Percentiles rank a stretch among this genome's conserved stretches.
Conservation (phyloP, 768 basidiomycete genomes). For the Kwoniella dendrophila region DNA sequence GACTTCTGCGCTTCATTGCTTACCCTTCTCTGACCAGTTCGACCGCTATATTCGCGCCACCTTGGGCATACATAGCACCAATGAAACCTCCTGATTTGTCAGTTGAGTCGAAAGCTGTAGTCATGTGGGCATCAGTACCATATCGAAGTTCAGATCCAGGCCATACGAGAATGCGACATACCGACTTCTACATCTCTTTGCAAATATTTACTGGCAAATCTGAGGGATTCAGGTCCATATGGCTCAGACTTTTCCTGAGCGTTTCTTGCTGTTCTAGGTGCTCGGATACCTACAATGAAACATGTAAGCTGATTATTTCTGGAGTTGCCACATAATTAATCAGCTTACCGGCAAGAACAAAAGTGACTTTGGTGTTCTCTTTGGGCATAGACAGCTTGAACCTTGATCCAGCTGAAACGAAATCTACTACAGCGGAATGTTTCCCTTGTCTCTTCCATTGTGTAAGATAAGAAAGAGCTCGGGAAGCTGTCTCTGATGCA, state of each 20-base stretch:
- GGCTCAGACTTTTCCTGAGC: constrained; percentile 84
- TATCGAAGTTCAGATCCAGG: not conserved
- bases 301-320: not conserved
- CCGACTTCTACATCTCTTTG: constrained; percentile 92
- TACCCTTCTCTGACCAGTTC: constrained; percentile 78
- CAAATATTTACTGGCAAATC: constrained; percentile 81
- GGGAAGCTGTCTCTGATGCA: constrained; percentile 78
- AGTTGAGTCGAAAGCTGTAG: constrained; percentile 69
- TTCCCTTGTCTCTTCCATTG: constrained; percentile 86
- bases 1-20: constrained; percentile 6
- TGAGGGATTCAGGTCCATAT: constrained; percentile 77
- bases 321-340: not conserved
- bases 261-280: constrained; percentile 79
- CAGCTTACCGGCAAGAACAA: constrained; percentile 77
- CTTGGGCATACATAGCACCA: constrained; percentile 72
- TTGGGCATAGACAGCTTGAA: constrained; percentile 93
- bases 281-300: constrained; percentile 71
- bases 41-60: constrained; percentile 83
- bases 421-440: constrained; percentile 77
- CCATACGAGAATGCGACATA: constrained; percentile 18
- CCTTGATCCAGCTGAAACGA: constrained; percentile 88
- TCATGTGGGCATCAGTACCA: not conserved
- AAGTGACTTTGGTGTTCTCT: constrained; percentile 88
- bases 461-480: constrained; percentile 84
- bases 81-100: constrained; percentile 98